Percentiles rank a stretch among this genome's conserved stretches.
Conservation (phyloP, 1,284 basidiomycete genomes). For the Cryptococcus sp. region DNA sequence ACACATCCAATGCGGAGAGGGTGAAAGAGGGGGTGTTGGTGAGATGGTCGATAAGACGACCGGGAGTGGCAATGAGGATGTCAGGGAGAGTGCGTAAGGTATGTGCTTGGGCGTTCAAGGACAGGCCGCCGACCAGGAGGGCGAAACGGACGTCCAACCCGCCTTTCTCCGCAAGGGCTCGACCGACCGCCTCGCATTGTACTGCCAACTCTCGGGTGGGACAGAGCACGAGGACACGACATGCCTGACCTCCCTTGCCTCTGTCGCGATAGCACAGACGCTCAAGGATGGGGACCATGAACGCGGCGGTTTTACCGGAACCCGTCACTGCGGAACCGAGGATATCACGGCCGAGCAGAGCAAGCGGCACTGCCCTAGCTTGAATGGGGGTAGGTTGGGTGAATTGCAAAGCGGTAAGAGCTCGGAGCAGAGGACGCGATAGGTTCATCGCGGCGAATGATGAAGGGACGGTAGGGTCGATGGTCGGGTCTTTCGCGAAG, state of each 20-base stretch:
- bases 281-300: constrained; percentile 91
- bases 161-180: constrained; percentile 67
- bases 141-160: constrained; percentile 88
- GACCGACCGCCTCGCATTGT: constrained; percentile 89
- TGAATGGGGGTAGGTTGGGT: constrained; percentile 92
- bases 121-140: constrained; percentile 89
- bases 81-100: constrained; percentile 84
- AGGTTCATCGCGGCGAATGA: constrained; percentile 86
- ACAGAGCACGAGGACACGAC: constrained; percentile 87
- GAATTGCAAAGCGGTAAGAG: constrained; percentile 78
- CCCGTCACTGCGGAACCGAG: constrained; percentile 94
- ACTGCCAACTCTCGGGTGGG: constrained; percentile 93
- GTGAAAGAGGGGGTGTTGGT: constrained; percentile 93
- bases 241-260: constrained; percentile 76
- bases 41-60: constrained; percentile 93
- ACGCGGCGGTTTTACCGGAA: constrained; percentile 95
- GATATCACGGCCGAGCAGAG: constrained; percentile 89
- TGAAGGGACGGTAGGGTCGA: constrained; percentile 47
- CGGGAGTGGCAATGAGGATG: constrained; percentile 91
- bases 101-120: constrained; percentile 85
- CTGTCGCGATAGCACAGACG: constrained; percentile 86
- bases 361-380: constrained; percentile 86
- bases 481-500: constrained; percentile 66
- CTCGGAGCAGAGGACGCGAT: constrained; percentile 84
- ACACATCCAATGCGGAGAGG: constrained; percentile 87